Conservation (phyloP, 2,329 filamentous ascomycete genomes). For the Colletotrichum tropicicola region DNA sequence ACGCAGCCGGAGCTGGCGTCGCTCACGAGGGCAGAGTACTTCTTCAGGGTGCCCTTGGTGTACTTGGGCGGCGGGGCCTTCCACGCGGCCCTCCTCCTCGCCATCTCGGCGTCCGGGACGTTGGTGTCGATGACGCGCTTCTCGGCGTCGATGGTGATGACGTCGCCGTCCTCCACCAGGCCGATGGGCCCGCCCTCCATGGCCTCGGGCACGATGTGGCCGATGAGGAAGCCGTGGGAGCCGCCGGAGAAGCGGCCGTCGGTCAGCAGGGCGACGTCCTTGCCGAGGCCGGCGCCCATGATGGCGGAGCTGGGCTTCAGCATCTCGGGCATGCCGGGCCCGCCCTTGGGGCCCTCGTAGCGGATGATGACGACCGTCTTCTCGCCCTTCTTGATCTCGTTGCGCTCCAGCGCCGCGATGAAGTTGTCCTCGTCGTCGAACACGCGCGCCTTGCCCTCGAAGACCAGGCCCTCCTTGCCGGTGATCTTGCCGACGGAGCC, state of each 20-base stretch:
- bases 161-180: slow-evolving; percentile 82
- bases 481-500: slow-evolving; percentile 95
- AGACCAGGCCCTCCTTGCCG: slow-evolving; percentile 88
- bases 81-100: slow-evolving; percentile 66
- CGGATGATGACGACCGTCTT: slow-evolving; percentile 92
- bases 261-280: slow-evolving; percentile 78
- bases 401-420: slow-evolving; percentile 78
- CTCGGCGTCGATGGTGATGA: slow-evolving; percentile 84
- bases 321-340: slow-evolving; percentile 95
- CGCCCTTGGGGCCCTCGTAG: slow-evolving; percentile 93
- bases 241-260: slow-evolving; percentile 83
- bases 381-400: slow-evolving; percentile 83
- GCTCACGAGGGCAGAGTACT: slow-evolving; percentile 71
- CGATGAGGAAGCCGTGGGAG: slow-evolving; percentile 87
- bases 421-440: slow-evolving; percentile 88
- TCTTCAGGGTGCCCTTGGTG: slow-evolving; percentile 72
- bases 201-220: slow-evolving; percentile 88
- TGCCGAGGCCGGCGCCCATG: slow-evolving; percentile 86
- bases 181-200: slow-evolving; percentile 87
- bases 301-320: slow-evolving; percentile 91
- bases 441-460: slow-evolving; percentile 82
- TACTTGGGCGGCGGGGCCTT: slow-evolving; percentile 67
- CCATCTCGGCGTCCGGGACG: slow-evolving; percentile 72
- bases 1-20: slow-evolving; percentile 69
- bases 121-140: slow-evolving; percentile 74